These are phyloP conservation scores for Rickenella mellea DNA, from an alignment of 768 basidiomycete genomes.

Conservation along the genomic window DNA sequence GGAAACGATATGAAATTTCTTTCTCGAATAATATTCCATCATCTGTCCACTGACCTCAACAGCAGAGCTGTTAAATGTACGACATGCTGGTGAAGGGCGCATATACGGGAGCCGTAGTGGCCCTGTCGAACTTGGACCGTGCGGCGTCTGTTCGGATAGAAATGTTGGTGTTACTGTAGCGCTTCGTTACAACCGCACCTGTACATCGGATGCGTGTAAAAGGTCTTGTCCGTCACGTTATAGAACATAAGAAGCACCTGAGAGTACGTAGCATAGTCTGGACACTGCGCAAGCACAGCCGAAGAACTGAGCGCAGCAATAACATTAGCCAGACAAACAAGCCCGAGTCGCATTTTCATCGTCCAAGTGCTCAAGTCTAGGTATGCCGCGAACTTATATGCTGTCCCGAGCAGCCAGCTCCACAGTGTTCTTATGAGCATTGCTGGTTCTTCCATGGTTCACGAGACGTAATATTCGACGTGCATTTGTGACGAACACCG, in stretches of 20 bases:
- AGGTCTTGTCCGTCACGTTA: too few relatives aligned
- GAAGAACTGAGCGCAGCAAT: slow-evolving; percentile 12
- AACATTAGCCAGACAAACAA: too few relatives aligned
- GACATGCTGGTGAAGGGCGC: slow-evolving; percentile 58
- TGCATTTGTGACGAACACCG: too few relatives aligned
- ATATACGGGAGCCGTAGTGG: slow-evolving; percentile 60
- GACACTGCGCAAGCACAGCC: slow-evolving; percentile 31
- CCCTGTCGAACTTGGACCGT: slow-evolving; percentile 51
- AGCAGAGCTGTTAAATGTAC: slow-evolving; percentile 67
- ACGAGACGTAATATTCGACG: too few relatives aligned
- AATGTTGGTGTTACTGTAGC: background rate
- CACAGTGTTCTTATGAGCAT: too few relatives aligned
- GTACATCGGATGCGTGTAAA: too few relatives aligned
- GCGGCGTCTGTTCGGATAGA: slow-evolving; percentile 33
- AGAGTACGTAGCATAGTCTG: slow-evolving; percentile 44
- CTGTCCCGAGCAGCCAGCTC: too few relatives aligned
- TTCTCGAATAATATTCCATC: background rate
- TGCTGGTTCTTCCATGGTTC: too few relatives aligned
- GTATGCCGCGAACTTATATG: too few relatives aligned
- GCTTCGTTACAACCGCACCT: too few relatives aligned
- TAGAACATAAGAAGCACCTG: background rate
- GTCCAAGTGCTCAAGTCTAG: too few relatives aligned
- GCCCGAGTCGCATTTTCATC: too few relatives aligned
- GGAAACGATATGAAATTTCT: background rate
- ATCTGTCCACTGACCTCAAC: slow-evolving; percentile 45